Conservation (phyloP, 768 basidiomycete species). For the Phaeotremella skinneri region DNA sequence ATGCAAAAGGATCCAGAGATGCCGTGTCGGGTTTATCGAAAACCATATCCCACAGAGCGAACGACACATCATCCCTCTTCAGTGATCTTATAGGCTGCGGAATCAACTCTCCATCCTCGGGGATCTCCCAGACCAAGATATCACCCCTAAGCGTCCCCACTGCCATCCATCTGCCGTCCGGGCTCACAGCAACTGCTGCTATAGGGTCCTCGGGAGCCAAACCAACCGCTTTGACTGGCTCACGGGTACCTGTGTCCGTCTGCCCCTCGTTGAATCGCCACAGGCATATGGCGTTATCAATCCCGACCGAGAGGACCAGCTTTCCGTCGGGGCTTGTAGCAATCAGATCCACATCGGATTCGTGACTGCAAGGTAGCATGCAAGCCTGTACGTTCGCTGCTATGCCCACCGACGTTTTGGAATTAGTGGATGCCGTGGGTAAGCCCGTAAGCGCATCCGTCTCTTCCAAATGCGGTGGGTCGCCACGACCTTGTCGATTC, state of each 20-base stretch:
- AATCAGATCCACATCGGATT: conserved; percentile 77
- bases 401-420: conserved; percentile 45
- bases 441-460: background rate
- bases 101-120: conserved; percentile 3
- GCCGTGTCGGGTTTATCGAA: conserved; percentile 5
- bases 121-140: conserved; percentile 12
- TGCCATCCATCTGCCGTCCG: conserved; percentile 6
- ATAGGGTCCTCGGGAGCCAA: conserved; percentile 18
- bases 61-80: background rate
- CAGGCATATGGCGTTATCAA: conserved; percentile 72
- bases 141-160: conserved; percentile 7
- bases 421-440: conserved; percentile 12
- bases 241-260: conserved; percentile 26
- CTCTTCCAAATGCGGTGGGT: conserved; percentile 13
- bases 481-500: conserved; percentile 48
- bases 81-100: background rate
- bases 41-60: conserved; percentile 4
- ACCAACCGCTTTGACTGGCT: conserved; percentile 8
- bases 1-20: conserved; percentile 12
- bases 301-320: conserved; percentile 66
- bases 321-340: conserved; percentile 68
- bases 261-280: conserved; percentile 59
- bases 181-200: conserved; percentile 10
- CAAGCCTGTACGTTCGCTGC: conserved; percentile 57
- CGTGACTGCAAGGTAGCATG: conserved; percentile 75